Conservation (phyloP, 257 asterid genomes). For the Nicotiana noctiflora region DNA sequence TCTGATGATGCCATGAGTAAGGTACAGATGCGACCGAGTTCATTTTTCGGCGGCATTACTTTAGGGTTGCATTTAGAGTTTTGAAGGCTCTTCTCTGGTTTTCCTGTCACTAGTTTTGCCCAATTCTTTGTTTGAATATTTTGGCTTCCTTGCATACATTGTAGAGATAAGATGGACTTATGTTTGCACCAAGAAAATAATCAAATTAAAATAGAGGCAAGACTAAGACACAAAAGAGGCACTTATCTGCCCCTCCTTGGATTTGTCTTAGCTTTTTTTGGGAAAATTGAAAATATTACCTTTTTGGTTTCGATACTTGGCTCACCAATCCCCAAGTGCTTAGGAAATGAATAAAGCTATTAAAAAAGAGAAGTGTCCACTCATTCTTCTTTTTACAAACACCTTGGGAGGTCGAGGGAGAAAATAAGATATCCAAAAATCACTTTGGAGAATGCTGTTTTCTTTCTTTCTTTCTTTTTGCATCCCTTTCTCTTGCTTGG, state of each 20-base stretch:
- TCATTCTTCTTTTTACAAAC: not conserved
- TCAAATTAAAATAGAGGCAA: not conserved
- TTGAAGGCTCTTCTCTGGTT: not conserved
- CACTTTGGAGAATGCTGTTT: not conserved
- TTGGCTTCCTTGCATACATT: not conserved
- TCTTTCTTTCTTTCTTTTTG: not conserved
- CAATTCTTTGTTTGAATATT: not conserved
- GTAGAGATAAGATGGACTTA: not conserved
- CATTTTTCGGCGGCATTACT: not conserved
- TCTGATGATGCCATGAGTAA: constrained; percentile 89
- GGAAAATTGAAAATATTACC: not conserved
- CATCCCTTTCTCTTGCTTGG: not conserved
- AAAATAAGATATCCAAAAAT: not conserved
- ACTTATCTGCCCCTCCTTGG: not conserved
- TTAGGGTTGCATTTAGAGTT: not conserved
- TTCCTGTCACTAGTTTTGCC: not conserved
- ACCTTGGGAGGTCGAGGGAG: not conserved
- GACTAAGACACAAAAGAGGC: not conserved
- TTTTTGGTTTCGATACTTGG: not conserved
- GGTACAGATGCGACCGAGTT: constrained; percentile 28
- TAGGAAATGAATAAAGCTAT: not conserved
- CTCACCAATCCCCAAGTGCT: not conserved
- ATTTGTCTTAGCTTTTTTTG: not conserved
- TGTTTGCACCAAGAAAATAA: not conserved
- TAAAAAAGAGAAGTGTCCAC: not conserved